Conservation (phyloP, 1,284 basidiomycete species). For the Heimioporus retisporus region DNA sequence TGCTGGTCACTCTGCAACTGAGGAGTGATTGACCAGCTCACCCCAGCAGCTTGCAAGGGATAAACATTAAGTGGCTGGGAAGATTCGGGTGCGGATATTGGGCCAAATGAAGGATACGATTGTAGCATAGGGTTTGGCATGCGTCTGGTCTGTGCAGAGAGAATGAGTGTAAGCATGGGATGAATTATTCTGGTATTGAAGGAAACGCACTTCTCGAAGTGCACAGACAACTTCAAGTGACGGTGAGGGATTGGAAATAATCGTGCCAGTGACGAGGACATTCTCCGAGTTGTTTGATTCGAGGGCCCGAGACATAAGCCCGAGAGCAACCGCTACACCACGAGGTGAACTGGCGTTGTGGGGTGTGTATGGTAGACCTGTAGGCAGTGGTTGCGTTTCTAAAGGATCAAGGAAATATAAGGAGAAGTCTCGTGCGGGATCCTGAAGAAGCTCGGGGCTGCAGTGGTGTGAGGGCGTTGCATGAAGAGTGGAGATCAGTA, state of each 20-base stretch:
- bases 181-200: too few relatives aligned
- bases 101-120: constrained; percentile 38
- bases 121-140: constrained; percentile 43
- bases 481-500: not conserved
- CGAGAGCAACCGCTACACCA: constrained; percentile 76
- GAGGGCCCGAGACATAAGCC: constrained; percentile 74
- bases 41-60: constrained; percentile 14
- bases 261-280: constrained; percentile 65
- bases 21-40: constrained; percentile 21
- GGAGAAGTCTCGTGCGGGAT: constrained; percentile 70
- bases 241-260: constrained; percentile 56
- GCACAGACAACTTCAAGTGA: constrained; percentile 77
- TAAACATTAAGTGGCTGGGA: constrained; percentile 21
- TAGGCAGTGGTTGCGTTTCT: constrained; percentile 64
- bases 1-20: constrained; percentile 12
- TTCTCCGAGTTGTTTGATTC: constrained; percentile 54
- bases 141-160: constrained; percentile 38
- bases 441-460: constrained; percentile 75
- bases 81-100: constrained; percentile 18
- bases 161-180: too few relatives aligned
- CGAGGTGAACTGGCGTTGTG: constrained; percentile 38
- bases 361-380: constrained; percentile 46
- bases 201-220: constrained; percentile 65
- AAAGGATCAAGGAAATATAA: constrained; percentile 81
- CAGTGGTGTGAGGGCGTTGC: not conserved